A percentile compares a stretch with the other conserved stretches of the same genome.
Evolutionary conservation across 2,329 filamentous ascomycete species (phyloP).

Genomic region (Pleomassaria siparia): DNA sequence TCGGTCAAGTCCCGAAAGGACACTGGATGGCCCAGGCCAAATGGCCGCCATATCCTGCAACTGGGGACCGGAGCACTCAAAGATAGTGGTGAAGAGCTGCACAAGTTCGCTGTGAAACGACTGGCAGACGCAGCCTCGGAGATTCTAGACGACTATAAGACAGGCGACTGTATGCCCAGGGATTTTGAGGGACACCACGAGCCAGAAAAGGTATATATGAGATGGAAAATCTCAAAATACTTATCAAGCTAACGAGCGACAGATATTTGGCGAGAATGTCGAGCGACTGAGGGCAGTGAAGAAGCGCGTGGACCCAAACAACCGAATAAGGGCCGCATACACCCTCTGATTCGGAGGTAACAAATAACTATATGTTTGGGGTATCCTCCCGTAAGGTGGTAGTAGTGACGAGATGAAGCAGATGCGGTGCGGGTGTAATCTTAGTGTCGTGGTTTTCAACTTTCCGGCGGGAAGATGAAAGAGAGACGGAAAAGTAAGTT

Average conservation of each 20-base stretch:
- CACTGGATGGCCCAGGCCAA: conserved; percentile 14
- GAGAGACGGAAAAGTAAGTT: background rate
- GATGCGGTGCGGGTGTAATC: background rate
- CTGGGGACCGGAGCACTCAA: conserved; percentile 10
- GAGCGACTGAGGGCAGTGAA: conserved; percentile 13
- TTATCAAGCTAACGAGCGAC: conserved; percentile 2
- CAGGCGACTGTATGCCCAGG: conserved; percentile 12
- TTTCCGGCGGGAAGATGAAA: conserved; percentile 7
- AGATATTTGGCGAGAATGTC: conserved; percentile 19
- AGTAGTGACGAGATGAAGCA: background rate
- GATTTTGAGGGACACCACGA: conserved; percentile 18
- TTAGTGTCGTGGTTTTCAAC: conserved; percentile 2
- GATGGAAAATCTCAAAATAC: too few relatives aligned
- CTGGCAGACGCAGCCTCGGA: conserved; percentile 12
- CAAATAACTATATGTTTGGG: too few relatives aligned
- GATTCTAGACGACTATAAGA: conserved; percentile 11
- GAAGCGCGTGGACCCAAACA: conserved; percentile 15
- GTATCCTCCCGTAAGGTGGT: too few relatives aligned
- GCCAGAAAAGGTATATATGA: conserved; percentile 11
- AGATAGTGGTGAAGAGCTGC: conserved; percentile 6
- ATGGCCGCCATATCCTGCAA: conserved; percentile 16
- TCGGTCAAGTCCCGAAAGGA: conserved; percentile 8
- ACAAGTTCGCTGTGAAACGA: conserved; percentile 7
- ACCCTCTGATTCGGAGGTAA: conserved; percentile 3
- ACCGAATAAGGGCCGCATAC: conserved; percentile 15